Conservation (phyloP, 1,284 basidiomycete species). For the Papiliotrema terrestris region DNA sequence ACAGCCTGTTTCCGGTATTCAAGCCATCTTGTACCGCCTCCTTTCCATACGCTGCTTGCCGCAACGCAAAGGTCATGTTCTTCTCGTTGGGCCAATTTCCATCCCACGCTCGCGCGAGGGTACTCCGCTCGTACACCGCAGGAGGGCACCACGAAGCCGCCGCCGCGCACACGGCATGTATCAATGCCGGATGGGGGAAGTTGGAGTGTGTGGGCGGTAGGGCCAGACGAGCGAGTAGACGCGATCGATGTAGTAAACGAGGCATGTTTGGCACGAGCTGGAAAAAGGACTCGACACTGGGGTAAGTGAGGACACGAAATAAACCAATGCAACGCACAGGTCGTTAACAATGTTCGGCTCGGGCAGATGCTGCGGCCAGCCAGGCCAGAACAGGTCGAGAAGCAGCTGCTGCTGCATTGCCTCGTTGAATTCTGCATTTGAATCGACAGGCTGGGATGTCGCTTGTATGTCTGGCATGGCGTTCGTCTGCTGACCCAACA, state of each 20-base stretch:
- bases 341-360: constrained; percentile 46
- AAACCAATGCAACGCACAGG: constrained; percentile 26
- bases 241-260: constrained; percentile 43
- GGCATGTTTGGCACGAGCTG: constrained; percentile 41
- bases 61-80: constrained; percentile 25
- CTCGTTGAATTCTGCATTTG: constrained; percentile 9
- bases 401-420: constrained; percentile 35
- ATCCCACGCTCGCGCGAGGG: constrained; percentile 5
- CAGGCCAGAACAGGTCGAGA: constrained; percentile 48
- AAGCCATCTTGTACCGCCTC: constrained; percentile 40
- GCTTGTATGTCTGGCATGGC: background rate
- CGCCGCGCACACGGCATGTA: constrained; percentile 51
- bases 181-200: constrained; percentile 50
- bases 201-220: constrained; percentile 50
- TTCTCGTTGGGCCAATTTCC: background rate
- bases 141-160: constrained; percentile 39
- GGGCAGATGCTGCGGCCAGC: constrained; percentile 47
- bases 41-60: constrained; percentile 39
- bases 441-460: no score
- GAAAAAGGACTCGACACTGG: constrained; percentile 47
- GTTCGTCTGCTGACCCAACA: background rate
- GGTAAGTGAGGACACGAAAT: background rate
- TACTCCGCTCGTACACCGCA: constrained; percentile 21
- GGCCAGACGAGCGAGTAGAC: constrained; percentile 48
- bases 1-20: constrained; percentile 42